These are phyloP conservation scores for Diaporthe humulicola DNA, from an alignment of 2,329 filamentous ascomycete genomes.

Conservation along the genomic window DNA sequence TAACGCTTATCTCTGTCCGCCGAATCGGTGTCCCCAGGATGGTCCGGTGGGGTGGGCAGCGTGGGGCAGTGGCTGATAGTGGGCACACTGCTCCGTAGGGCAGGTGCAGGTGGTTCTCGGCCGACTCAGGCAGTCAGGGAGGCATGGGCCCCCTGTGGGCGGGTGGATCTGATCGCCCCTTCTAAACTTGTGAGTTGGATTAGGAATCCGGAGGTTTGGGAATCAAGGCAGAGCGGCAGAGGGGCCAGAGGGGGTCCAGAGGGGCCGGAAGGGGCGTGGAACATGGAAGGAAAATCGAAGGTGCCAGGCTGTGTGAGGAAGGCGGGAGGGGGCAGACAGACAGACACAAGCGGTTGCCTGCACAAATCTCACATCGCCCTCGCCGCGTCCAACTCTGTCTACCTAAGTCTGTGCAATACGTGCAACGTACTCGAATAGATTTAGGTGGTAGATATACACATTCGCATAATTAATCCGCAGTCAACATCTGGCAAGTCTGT, in stretches of 20 bases:
- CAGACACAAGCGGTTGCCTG: no score
- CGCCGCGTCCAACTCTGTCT: no score
- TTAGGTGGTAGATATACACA: background rate
- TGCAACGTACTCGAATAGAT: no score
- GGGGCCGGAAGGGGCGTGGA: background rate
- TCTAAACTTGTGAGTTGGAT: slow-evolving; percentile 4
- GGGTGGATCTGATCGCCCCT: slow-evolving; percentile 23
- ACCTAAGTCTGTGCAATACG: no score
- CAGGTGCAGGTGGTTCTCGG: slow-evolving; percentile 24
- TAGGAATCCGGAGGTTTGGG: slow-evolving; percentile 18
- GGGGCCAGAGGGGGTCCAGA: background rate
- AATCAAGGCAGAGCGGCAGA: slow-evolving; percentile 19
- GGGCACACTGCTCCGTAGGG: slow-evolving; percentile 20
- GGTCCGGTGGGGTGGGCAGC: background rate
- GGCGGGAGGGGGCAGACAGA: no score
- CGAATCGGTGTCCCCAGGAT: background rate
- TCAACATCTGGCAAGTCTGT: background rate
- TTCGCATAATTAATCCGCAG: background rate
- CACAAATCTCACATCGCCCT: background rate
- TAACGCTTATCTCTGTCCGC: slow-evolving; percentile 5
- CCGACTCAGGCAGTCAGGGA: slow-evolving; percentile 23
- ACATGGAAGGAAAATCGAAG: slow-evolving; percentile 3
- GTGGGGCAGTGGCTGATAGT: slow-evolving; percentile 11
- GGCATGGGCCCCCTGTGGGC: slow-evolving; percentile 6
- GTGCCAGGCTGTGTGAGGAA: background rate